These are phyloP conservation scores for Plasmodium gonderi DNA, from an alignment of 169 alveolate species.

Conservation along the genomic window DNA sequence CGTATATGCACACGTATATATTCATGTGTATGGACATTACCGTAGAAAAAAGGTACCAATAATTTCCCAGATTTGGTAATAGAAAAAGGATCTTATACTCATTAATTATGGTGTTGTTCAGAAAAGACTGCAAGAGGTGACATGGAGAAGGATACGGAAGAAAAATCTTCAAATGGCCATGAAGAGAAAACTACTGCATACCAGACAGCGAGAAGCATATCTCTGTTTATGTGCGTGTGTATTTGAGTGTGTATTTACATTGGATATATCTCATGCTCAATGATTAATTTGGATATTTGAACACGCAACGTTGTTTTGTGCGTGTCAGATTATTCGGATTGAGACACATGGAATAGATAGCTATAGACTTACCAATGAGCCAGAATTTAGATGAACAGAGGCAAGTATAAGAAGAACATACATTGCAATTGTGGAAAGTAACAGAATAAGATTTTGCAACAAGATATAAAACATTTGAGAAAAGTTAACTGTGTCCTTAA, in stretches of 20 bases:
- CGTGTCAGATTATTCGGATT: no score
- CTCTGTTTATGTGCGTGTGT: no score
- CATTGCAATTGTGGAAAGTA: conserved; percentile 3
- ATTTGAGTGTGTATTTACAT: no score
- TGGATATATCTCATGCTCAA: no score
- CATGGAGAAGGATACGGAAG: no score
- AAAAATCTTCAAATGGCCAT: no score
- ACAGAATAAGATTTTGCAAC: conserved; percentile 7
- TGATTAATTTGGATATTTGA: not conserved
- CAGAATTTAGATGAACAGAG: conserved; percentile 2
- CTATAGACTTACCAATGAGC: not conserved
- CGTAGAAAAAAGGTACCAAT: conserved; percentile 65
- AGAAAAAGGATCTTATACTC: conserved; percentile 42
- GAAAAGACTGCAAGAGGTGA: conserved; percentile 21
- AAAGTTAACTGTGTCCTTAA: not conserved
- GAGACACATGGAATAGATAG: no score
- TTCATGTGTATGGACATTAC: not conserved
- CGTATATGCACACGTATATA: not conserved
- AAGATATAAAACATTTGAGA: not conserved
- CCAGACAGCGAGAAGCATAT: no score
- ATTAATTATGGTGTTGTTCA: conserved; percentile 52
- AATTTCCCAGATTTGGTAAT: conserved; percentile 54
- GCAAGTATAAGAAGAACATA: conserved; percentile 14
- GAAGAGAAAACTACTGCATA: no score
- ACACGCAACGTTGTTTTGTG: not conserved